Conservation (phyloP, 306 rosid genomes). For the Aeschynomene evenia region DNA sequence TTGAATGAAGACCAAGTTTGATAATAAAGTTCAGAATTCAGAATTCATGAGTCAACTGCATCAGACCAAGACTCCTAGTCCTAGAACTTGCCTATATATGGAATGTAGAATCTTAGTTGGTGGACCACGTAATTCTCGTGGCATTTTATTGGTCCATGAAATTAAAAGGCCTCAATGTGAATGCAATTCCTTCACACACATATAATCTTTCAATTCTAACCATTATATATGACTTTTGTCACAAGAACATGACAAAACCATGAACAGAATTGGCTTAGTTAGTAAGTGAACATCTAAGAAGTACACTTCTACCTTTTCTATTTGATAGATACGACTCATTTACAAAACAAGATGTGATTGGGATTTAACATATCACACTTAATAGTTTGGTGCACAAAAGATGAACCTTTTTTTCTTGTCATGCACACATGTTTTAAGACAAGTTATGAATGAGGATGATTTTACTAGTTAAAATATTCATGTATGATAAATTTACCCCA, state of each 20-base stretch:
- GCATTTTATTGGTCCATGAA: constrained; percentile 23
- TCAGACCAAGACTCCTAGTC: constrained; percentile 51
- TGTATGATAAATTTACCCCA: not conserved
- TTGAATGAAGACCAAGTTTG: constrained; percentile 20
- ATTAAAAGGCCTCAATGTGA: no score
- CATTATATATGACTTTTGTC: constrained; percentile 32
- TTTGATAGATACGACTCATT: not conserved
- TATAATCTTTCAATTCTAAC: constrained; percentile 45
- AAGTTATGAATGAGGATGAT: not conserved
- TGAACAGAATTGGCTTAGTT: constrained; percentile 38
- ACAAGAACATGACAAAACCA: constrained; percentile 53
- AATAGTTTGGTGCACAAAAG: not conserved
- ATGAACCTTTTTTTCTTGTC: no score
- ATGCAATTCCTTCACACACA: constrained; percentile 38
- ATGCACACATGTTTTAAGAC: not conserved
- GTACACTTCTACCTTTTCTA: not conserved
- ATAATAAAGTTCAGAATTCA: constrained; percentile 24
- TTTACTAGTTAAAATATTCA: not conserved
- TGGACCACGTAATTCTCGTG: constrained; percentile 71
- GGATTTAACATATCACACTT: not conserved
- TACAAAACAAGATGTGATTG: not conserved
- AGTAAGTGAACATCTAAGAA: constrained; percentile 11
- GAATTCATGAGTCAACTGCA: constrained; percentile 43
- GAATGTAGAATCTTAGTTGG: constrained; percentile 54
- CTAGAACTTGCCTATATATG: constrained; percentile 47